Base-by-base conservation (phyloP, 495 filamentous ascomycete species). In the Talaromyces ruber region DNA sequence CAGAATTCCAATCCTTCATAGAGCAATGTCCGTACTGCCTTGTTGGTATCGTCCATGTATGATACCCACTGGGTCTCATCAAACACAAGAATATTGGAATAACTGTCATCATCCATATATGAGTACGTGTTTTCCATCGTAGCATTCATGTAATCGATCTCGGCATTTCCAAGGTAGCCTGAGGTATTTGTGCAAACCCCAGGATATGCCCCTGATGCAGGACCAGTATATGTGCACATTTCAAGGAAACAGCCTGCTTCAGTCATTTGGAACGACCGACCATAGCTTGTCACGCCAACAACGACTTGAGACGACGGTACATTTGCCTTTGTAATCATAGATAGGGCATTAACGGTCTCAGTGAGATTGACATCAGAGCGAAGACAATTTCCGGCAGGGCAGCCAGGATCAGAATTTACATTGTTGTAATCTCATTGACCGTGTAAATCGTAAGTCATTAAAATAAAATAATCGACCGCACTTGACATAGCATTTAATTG, bases 271-370 rank as follows among this genome's bases (percentile, higher is more conserved):
- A 78, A 78, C 2, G 66, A 66, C 0, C 76, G 68, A 0, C 76
- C 73, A 58, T 80, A 80, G 58, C 70, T 73, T 16, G 71, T 21
- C 6, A 75, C 66, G 11, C 79, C 74, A 21, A 79, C 72, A 1
- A 75, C 6, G 25, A 83, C 57, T 60, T 76, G 77, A 37, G 66
- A 71, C 0, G 66, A 55, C 0, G 70, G 72, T 0, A 79, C 75
- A 9, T 78, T 78, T 0, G 79, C 79, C 61, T 83, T 83, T 39
- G 81, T 82, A 14, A 83, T 69, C 76, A 82, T 81, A 9, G 68
- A 59, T 2, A 82, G 66, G 1, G 72, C 68, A 47, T 69, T 62
- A 25, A 64, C 57, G 4, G 77, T 80, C 64, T 81, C 79, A 1
- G 79, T 78, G 30, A 63, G 22, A 58, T 80, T 80, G 34, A 79